phyloP scores from a whole-genome alignment of 306 rosid species.

The Quercus berberidifolia region DNA sequence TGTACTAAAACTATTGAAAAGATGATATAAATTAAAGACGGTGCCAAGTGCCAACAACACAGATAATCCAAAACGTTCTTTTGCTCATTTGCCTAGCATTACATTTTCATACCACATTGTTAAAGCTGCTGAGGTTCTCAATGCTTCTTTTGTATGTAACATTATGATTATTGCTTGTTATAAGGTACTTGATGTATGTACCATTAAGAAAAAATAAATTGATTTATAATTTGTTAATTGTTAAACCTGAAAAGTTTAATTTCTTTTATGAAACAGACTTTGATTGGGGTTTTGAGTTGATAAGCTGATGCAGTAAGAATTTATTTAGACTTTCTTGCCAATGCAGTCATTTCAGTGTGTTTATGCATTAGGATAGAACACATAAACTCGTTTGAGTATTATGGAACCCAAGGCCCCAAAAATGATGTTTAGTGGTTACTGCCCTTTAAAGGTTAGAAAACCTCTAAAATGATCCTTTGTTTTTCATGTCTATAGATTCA shows the following conservation, averaged over 20 bases:
- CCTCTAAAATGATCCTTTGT: background rate
- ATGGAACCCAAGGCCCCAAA: background rate
- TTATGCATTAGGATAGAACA: background rate
- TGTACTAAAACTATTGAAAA: slow-evolving; percentile 41
- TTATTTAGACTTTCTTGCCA: background rate
- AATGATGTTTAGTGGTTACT: no score
- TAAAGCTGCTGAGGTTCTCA: slow-evolving; percentile 1
- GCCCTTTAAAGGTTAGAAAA: no score
- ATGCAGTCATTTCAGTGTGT: background rate
- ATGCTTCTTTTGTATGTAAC: background rate
- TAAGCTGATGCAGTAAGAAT: background rate
- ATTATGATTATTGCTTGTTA: background rate
- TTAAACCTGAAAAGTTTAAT: background rate
- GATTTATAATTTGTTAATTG: background rate
- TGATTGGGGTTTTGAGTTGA: background rate
- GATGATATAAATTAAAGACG: slow-evolving; percentile 19
- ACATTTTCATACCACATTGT: background rate
- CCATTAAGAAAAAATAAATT: background rate
- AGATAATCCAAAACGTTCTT: slow-evolving; percentile 7
- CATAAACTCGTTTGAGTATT: background rate
- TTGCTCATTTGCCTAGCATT: slow-evolving; percentile 2
- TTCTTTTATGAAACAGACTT: background rate
- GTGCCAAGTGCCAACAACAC: background rate
- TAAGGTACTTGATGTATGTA: background rate
- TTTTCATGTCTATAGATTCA: no score